Percentiles rank a stretch among this genome's conserved stretches.
phyloP scores from a whole-genome alignment of 2,329 filamentous ascomycete genomes.

The Coniosporium tulheliwenetii region DNA sequence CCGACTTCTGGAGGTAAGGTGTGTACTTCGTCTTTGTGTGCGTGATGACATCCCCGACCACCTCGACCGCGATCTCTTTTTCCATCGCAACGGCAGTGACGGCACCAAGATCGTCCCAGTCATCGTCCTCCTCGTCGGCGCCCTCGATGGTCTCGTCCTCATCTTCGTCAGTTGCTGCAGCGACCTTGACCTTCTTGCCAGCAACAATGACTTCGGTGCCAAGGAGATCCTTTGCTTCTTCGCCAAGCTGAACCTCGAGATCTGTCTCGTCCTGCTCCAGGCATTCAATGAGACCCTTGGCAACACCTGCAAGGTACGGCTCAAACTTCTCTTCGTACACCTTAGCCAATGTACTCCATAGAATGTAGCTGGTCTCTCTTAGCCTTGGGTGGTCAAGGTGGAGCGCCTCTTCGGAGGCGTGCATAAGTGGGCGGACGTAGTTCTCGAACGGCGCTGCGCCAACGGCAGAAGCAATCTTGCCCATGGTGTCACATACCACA shows the following conservation, averaged over 20 bases:
- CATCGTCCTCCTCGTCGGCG: conserved; percentile 64
- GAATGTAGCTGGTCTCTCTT: conserved; percentile 90
- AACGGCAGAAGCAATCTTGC: conserved; percentile 79
- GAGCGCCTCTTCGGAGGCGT: conserved; percentile 80
- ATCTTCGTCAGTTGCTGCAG: conserved; percentile 39
- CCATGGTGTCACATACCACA: conserved; percentile 82
- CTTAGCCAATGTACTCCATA: conserved; percentile 90
- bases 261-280: conserved; percentile 81
- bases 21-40: conserved; percentile 69
- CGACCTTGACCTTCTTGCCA: conserved; percentile 75
- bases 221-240: conserved; percentile 57
- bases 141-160: conserved; percentile 42
- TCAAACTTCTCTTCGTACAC: conserved; percentile 78
- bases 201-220: conserved; percentile 63
- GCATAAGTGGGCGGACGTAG: conserved; percentile 81
- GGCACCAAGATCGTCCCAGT: conserved; percentile 69
- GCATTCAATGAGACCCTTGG: conserved; percentile 68
- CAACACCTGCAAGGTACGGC: conserved; percentile 62
- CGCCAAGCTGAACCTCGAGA: conserved; percentile 58
- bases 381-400: conserved; percentile 78
- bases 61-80: conserved; percentile 94
- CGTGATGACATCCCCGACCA: conserved; percentile 81
- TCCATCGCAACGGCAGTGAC: conserved; percentile 84
- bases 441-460: conserved; percentile 76
- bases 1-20: conserved; percentile 76